These are phyloP conservation scores for Pseudohyphozyma bogoriensis DNA, from an alignment of 768 basidiomycete genomes.

Conservation along the genomic window DNA sequence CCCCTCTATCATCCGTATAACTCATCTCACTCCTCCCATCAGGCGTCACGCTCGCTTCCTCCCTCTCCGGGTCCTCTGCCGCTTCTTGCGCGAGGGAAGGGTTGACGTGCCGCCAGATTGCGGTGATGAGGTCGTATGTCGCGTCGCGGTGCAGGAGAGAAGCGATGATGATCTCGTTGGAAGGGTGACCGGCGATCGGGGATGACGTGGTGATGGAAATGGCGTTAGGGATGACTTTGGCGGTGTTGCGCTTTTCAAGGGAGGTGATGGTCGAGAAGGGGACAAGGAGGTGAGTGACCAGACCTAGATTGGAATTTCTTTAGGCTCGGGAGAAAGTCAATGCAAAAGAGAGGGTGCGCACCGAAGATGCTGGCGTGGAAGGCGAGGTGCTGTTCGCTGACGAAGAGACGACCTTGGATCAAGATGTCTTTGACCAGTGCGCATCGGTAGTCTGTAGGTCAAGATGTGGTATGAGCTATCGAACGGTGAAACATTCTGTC, in stretches of 20 bases:
- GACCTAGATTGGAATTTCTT: neutral
- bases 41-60: slow-evolving; percentile 48
- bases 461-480: neutral
- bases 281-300: slow-evolving; percentile 67
- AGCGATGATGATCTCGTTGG: slow-evolving; percentile 66
- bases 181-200: slow-evolving; percentile 3
- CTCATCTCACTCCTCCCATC: slow-evolving; percentile 72
- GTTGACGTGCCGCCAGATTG: slow-evolving; percentile 81
- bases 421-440: slow-evolving; percentile 92
- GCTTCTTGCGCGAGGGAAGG: slow-evolving; percentile 45
- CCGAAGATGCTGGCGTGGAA: slow-evolving; percentile 99
- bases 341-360: neutral
- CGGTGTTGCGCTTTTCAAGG: slow-evolving; percentile 94
- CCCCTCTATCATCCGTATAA: slow-evolving; percentile 21
- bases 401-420: slow-evolving; percentile 87
- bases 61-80: neutral
- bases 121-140: slow-evolving; percentile 82
- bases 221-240: slow-evolving; percentile 91
- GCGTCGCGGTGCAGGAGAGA: slow-evolving; percentile 91
- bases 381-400: slow-evolving; percentile 96
- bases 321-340: neutral
- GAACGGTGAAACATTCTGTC: neutral
- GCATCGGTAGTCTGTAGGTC: slow-evolving; percentile 70
- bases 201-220: slow-evolving; percentile 59
- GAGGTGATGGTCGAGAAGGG: slow-evolving; percentile 75